phyloP scores from a whole-genome alignment of 768 basidiomycete genomes.

The Lactarius evosmus region DNA sequence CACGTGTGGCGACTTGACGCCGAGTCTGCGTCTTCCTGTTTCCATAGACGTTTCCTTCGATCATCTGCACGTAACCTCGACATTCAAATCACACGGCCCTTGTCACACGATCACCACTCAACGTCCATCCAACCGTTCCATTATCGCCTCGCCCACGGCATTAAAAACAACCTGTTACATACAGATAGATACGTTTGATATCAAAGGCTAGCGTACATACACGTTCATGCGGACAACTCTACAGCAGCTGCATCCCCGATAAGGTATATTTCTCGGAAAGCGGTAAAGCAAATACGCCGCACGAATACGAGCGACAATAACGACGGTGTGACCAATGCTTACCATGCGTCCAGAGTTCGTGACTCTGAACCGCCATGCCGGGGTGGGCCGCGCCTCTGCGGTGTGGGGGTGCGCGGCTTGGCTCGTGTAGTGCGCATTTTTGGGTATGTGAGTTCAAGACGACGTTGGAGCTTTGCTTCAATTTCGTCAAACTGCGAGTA shows the following conservation, averaged over 20 bases:
- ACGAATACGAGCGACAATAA: constrained; percentile 4
- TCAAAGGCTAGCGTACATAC: constrained; percentile 22
- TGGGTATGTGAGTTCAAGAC: constrained; percentile 64
- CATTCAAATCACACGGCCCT: constrained; percentile 2
- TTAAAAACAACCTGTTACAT: constrained; percentile 24
- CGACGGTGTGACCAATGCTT: constrained; percentile 4
- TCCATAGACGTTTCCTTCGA: constrained; percentile 19
- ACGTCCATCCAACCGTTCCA: constrained; percentile 6
- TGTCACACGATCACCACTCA: constrained; percentile 16
- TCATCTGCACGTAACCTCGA: constrained; percentile 12
- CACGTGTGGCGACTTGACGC: not conserved
- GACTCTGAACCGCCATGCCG: constrained; percentile 20
- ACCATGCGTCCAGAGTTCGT: constrained; percentile 19
- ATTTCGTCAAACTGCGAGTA: constrained; percentile 65
- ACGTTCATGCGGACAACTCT: constrained; percentile 8
- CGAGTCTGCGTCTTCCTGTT: constrained; percentile 5
- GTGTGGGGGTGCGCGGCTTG: constrained; percentile 23
- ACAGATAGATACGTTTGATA: constrained; percentile 24
- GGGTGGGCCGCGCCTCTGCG: constrained; percentile 18
- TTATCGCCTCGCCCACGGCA: constrained; percentile 14
- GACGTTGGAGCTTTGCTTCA: constrained; percentile 59
- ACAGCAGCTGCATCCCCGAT: constrained; percentile 12
- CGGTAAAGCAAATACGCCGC: constrained; percentile 5
- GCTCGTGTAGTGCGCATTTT: constrained; percentile 29
- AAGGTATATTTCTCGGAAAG: constrained; percentile 12